These are phyloP conservation scores for Coniferiporia weirii DNA, from an alignment of 1,284 basidiomycete genomes.

Conservation along the genomic window DNA sequence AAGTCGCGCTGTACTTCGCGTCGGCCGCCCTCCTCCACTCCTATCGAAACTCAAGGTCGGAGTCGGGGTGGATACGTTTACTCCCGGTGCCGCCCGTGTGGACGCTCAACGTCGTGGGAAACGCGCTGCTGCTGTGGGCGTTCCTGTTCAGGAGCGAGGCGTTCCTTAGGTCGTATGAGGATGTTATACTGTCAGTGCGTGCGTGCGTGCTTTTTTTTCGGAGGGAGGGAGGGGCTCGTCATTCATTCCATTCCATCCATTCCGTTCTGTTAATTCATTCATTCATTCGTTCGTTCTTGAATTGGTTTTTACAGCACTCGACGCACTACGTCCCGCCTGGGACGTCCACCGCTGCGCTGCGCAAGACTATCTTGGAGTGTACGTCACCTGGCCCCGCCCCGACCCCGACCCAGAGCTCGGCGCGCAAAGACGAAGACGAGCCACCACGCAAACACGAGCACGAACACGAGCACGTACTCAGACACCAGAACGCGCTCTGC, in stretches of 20 bases:
- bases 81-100: constrained; percentile 17
- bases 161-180: constrained; percentile 16
- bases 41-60: neutral
- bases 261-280: no score
- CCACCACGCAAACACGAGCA: neutral
- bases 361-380: no score
- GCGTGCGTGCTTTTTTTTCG: no score
- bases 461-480: neutral
- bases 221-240: no score
- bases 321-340: constrained; percentile 5
- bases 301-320: constrained; percentile 13
- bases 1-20: constrained; percentile 14
- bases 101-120: constrained; percentile 16
- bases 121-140: constrained; percentile 19
- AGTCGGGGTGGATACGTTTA: no score
- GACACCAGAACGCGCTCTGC: constrained; percentile 12
- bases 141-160: constrained; percentile 18
- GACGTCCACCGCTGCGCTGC: neutral
- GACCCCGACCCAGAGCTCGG: no score
- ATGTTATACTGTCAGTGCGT: constrained; percentile 18
- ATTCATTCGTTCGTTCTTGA: no score
- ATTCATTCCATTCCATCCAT: no score
- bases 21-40: constrained; percentile 15
- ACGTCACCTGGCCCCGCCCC: no score
- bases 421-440: no score